A percentile compares a stretch with the other conserved stretches of the same genome.
These are phyloP conservation scores for Salvia hispanica DNA, from an alignment of 257 asterid genomes.

Conservation along the genomic window DNA sequence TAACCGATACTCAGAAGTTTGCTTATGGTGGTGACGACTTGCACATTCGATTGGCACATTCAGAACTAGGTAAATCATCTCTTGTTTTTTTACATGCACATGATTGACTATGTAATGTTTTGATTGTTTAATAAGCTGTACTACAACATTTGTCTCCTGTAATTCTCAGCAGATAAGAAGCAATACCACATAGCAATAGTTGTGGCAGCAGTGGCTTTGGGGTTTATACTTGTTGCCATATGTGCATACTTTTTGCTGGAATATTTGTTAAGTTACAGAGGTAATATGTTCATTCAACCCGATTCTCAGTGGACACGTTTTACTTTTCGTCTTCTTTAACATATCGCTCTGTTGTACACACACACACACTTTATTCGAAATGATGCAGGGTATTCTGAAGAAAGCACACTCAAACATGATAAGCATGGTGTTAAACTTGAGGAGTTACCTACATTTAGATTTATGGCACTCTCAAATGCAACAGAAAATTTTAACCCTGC, in stretches of 20 bases:
- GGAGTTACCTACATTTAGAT: conserved; percentile 26
- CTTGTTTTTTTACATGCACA: too few species aligned
- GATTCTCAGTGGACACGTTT: too few species aligned
- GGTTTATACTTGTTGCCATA: background rate
- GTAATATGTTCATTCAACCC: background rate
- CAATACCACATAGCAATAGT: conserved; percentile 12
- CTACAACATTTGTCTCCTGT: background rate
- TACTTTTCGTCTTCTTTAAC: background rate
- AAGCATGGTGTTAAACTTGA: conserved; percentile 24
- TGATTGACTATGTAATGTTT: too few species aligned
- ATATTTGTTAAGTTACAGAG: conserved; percentile 21
- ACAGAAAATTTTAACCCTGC: conserved; percentile 23
- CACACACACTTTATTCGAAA: background rate
- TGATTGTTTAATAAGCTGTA: background rate
- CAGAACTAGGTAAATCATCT: conserved; percentile 31
- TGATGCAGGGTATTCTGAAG: background rate
- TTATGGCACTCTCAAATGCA: conserved; percentile 32
- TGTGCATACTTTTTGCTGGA: conserved; percentile 8
- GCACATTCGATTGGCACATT: conserved; percentile 31
- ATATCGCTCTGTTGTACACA: background rate
- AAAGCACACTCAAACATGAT: conserved; percentile 3
- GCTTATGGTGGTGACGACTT: conserved; percentile 29
- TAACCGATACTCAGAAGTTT: conserved; percentile 34
- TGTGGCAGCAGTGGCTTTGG: conserved; percentile 2
- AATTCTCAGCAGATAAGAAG: conserved; percentile 11